phyloP scores from a whole-genome alignment of 768 basidiomycete genomes.

The Lactarius indigo region DNA sequence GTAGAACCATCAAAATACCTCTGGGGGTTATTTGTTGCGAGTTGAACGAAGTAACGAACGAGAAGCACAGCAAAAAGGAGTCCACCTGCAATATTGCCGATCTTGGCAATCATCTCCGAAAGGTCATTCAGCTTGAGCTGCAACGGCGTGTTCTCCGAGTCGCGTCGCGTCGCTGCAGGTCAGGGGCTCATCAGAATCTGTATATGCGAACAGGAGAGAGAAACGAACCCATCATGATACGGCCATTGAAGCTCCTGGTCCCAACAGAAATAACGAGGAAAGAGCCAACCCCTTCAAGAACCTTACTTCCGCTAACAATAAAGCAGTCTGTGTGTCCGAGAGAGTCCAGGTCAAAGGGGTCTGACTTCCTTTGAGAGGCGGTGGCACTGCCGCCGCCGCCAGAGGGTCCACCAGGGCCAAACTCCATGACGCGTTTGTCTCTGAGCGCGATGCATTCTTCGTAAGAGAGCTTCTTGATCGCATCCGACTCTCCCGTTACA shows the following conservation, averaged over 20 bases:
- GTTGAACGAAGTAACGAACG: constrained; percentile 93
- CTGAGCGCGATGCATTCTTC: constrained; percentile 63
- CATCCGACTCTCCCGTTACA: constrained; percentile 94
- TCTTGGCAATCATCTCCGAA: constrained; percentile 92
- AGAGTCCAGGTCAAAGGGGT: constrained; percentile 29
- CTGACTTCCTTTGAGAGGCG: too few species aligned
- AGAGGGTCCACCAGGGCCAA: background rate
- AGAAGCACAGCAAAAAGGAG: constrained; percentile 81
- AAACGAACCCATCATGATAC: constrained; percentile 91
- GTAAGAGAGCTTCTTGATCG: constrained; percentile 84
- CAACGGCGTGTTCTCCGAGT: constrained; percentile 85
- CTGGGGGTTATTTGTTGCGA: constrained; percentile 55
- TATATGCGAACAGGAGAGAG: constrained; percentile 8
- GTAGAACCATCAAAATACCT: too few species aligned
- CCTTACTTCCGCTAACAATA: constrained; percentile 85
- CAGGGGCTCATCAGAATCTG: background rate
- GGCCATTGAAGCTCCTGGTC: constrained; percentile 88
- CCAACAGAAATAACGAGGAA: constrained; percentile 95
- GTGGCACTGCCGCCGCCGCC: constrained; percentile 22
- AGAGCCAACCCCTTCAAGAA: constrained; percentile 68
- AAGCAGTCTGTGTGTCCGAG: constrained; percentile 81
- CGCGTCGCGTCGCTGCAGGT: constrained; percentile 70
- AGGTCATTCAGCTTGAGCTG: constrained; percentile 90
- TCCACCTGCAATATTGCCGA: constrained; percentile 78
- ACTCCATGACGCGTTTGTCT: constrained; percentile 27